phyloP scores from a whole-genome alignment of 257 asterid species.

The Catharanthus roseus region DNA sequence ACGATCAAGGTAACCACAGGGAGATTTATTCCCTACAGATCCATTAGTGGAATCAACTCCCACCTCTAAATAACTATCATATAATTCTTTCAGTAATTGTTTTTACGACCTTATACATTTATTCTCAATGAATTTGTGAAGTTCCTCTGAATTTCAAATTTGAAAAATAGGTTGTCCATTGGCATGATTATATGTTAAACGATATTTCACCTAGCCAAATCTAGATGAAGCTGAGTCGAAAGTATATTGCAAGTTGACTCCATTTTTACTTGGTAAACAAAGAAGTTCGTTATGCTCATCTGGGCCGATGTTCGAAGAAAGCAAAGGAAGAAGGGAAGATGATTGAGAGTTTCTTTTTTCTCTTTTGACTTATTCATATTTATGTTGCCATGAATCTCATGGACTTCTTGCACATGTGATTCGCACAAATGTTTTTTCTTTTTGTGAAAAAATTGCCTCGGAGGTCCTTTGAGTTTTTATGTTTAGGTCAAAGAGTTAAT shows the following conservation, averaged over 20 bases:
- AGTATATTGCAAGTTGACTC: slow-evolving; percentile 9
- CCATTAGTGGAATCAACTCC: slow-evolving; percentile 8
- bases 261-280: background rate
- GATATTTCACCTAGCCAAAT: slow-evolving; percentile 34
- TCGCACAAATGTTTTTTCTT: too few relatives aligned
- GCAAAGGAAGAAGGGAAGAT: slow-evolving; percentile 9
- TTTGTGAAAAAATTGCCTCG: too few relatives aligned
- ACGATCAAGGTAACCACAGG: background rate
- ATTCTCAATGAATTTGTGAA: slow-evolving; percentile 9
- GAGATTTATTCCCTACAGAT: slow-evolving; percentile 8
- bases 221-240: slow-evolving; percentile 34
- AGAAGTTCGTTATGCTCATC: slow-evolving; percentile 10
- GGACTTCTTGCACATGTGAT: too few relatives aligned
- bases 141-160: slow-evolving; percentile 10
- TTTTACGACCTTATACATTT: slow-evolving; percentile 8
- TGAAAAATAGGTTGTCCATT: too few relatives aligned
- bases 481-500: too few relatives aligned
- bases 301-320: slow-evolving; percentile 17
- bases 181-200: slow-evolving; percentile 17
- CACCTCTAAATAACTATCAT: slow-evolving; percentile 21
- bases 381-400: slow-evolving; percentile 6
- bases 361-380: slow-evolving; percentile 12
- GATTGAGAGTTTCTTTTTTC: slow-evolving; percentile 16
- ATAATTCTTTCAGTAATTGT: slow-evolving; percentile 24
- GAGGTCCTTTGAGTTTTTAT: too few relatives aligned